Evolutionary conservation across 2,329 filamentous ascomycete species (phyloP), one percentile per base, ranked within the genome.

Genomic region (Leptographium wingfieldii): DNA sequence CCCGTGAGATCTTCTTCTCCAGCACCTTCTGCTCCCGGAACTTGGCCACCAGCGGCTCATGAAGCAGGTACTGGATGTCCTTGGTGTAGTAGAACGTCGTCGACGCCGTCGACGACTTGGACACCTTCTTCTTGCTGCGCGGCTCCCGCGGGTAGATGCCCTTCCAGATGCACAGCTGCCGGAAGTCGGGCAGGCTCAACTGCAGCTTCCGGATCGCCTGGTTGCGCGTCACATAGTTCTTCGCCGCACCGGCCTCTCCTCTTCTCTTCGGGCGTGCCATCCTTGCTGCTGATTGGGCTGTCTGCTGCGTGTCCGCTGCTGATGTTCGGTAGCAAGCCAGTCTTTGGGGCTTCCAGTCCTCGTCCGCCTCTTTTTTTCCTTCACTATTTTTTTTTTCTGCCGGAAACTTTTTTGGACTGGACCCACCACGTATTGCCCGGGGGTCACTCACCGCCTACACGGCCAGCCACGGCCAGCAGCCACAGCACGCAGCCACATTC

Each of bases 131-230:
- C 80, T 91, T 92, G 78, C 88, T 96, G 70, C 94, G 85, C 65
- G 94, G 94, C 79, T 99, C 94, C 69, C 94, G 88, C 66, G 94
- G 94, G 76, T 96, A 99, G 73, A 99, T 97, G 68, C 92, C 94
- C 80, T 97, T 97, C 87, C 96, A 99, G 74, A 99, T 99, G 78
- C 94, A 99, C 72, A 99, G 82, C 77, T 95, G 88, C 76, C 94
- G 87, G 77, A 99, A 99, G 76, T 99, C 94, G 66, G 92, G 91
- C 60, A 99, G 84, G 69, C 89, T 96, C 74, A 99, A 88, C 76
- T 99, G 94, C 64, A 99, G 86, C 78, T 97, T 99, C 74, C 92
- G 90, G 68, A 99, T 90, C 54, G 94, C 94, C 78, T 96, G 91
- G 51, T 92, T 96, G 73, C 94, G 84, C 61, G 94, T 99, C 68